Percentiles rank a stretch among this genome's conserved stretches.
These are phyloP conservation scores for Ophiosphaerella narmari DNA, from an alignment of 2,329 filamentous ascomycete species.

Conservation along the genomic window DNA sequence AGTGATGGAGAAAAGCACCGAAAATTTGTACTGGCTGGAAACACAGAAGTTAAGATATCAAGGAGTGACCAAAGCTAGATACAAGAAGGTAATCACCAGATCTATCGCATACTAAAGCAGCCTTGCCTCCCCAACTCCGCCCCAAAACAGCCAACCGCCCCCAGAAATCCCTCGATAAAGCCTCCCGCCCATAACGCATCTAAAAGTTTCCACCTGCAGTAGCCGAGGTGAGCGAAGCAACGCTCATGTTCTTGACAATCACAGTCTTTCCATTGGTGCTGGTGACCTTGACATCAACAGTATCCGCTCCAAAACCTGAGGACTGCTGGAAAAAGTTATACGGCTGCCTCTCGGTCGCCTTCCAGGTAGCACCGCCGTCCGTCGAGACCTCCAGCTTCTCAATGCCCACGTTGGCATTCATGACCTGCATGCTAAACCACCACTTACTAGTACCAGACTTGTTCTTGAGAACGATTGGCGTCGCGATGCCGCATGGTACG, in stretches of 20 bases:
- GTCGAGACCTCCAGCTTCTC: slow-evolving; percentile 63
- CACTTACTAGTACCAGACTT: slow-evolving; percentile 57
- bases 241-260: slow-evolving; percentile 56
- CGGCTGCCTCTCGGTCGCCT: slow-evolving; percentile 56
- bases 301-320: slow-evolving; percentile 60
- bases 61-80: too few relatives aligned
- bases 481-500: slow-evolving; percentile 57
- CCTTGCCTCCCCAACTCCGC: too few relatives aligned
- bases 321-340: slow-evolving; percentile 66
- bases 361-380: slow-evolving; percentile 64
- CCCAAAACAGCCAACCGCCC: too few relatives aligned
- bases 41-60: too few relatives aligned
- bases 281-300: slow-evolving; percentile 62
- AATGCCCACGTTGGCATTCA: slow-evolving; percentile 65
- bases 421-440: slow-evolving; percentile 68
- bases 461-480: slow-evolving; percentile 57
- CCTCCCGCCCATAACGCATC: too few relatives aligned
- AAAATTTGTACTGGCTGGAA: too few relatives aligned
- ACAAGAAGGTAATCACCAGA: too few relatives aligned
- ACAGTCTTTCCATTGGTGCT: slow-evolving; percentile 57
- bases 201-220: slow-evolving; percentile 41
- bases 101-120: background rate
- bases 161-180: too few relatives aligned
- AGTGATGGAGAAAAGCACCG: too few relatives aligned
- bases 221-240: slow-evolving; percentile 41